phyloP scores from a whole-genome alignment of 2,329 filamentous ascomycete species.

The Lachnellula hyalina region DNA sequence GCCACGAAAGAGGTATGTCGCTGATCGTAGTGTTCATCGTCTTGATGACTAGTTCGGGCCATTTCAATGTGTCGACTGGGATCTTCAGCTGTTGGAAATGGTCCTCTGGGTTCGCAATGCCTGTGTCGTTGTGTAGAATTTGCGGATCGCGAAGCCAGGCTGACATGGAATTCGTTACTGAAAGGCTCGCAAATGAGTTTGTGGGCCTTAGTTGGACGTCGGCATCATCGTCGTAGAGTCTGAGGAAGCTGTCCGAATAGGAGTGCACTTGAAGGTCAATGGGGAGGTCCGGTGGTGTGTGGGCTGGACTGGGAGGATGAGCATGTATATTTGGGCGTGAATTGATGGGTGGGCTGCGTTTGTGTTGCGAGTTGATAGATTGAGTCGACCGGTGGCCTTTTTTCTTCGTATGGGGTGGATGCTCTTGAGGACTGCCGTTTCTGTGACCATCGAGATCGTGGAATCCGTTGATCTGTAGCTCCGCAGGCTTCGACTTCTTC shows the following conservation, averaged over 20 bases:
- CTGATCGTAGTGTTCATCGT: slow-evolving; percentile 18
- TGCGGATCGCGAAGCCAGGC: slow-evolving; percentile 73
- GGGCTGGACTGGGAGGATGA: slow-evolving; percentile 69
- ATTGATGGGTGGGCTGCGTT: slow-evolving; percentile 60
- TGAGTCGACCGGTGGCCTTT: slow-evolving; percentile 79
- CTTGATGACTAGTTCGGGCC: slow-evolving; percentile 28
- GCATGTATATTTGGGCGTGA: slow-evolving; percentile 50
- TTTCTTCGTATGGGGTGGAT: slow-evolving; percentile 64
- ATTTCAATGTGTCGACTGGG: slow-evolving; percentile 22
- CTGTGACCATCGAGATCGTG: slow-evolving; percentile 48
- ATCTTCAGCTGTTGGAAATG: slow-evolving; percentile 55
- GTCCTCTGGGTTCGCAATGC: slow-evolving; percentile 55
- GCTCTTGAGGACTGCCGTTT: slow-evolving; percentile 40
- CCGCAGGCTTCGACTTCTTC: slow-evolving; percentile 75
- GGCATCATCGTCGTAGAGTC: slow-evolving; percentile 62
- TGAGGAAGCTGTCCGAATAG: slow-evolving; percentile 71
- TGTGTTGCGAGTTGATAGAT: slow-evolving; percentile 66
- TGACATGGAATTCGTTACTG: slow-evolving; percentile 68
- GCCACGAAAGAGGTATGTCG: slow-evolving; percentile 59
- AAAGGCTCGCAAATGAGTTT: slow-evolving; percentile 74
- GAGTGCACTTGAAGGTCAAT: slow-evolving; percentile 60
- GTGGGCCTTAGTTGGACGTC: slow-evolving; percentile 55
- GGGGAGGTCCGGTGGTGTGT: slow-evolving; percentile 61
- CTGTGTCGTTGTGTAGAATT: slow-evolving; percentile 61
- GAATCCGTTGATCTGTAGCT: slow-evolving; percentile 63